phyloP scores from a whole-genome alignment of 441 rosid genomes.

The Viola pubescens region DNA sequence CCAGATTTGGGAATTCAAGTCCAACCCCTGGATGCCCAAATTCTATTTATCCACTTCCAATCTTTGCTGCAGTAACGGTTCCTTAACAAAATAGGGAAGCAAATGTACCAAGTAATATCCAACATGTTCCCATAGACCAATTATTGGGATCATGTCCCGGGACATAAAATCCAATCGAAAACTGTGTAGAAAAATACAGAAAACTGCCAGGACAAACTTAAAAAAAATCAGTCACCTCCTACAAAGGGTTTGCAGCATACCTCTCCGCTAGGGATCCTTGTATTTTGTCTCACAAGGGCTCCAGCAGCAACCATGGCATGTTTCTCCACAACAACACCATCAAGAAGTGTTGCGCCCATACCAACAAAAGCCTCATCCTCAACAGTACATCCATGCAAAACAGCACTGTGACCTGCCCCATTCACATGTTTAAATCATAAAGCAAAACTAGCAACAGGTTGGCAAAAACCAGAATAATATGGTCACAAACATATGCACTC shows the following conservation, averaged over 20 bases:
- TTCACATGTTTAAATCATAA: constrained; percentile 20
- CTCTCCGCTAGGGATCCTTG: constrained; percentile 80
- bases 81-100: too few species aligned
- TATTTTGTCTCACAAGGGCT: constrained; percentile 88
- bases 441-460: constrained; percentile 4
- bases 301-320: constrained; percentile 95
- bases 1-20: too few species aligned
- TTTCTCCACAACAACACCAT: constrained; percentile 81
- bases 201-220: too few species aligned
- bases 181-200: too few species aligned
- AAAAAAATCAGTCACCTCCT: too few species aligned
- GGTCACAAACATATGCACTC: constrained; percentile 17
- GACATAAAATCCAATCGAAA: too few species aligned
- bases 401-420: constrained; percentile 82
- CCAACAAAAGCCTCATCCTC: constrained; percentile 90
- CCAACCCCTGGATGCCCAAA: too few species aligned
- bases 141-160: too few species aligned
- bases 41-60: too few species aligned
- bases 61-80: too few species aligned
- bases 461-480: neutral
- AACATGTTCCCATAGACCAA: too few species aligned
- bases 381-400: constrained; percentile 93
- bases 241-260: constrained; percentile 25
- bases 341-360: constrained; percentile 89
- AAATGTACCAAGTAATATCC: too few species aligned